phyloP scores from a whole-genome alignment of 106 monocot species.

The Amphibolis antarctica region DNA sequence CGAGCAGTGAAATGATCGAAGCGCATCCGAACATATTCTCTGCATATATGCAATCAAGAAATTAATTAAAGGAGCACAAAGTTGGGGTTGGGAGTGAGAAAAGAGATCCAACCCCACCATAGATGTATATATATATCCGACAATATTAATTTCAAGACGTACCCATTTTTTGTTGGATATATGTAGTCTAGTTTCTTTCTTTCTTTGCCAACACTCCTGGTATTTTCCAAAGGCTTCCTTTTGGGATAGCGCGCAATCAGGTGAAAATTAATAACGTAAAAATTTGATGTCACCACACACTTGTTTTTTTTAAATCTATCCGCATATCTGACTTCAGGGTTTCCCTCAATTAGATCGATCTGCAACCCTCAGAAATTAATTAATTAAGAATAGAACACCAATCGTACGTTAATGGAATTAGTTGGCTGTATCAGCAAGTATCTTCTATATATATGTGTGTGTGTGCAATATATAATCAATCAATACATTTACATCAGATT shows the following conservation, averaged over 20 bases:
- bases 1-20: background rate
- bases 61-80: background rate
- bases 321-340: too few species aligned
- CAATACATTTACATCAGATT: slow-evolving; percentile 8
- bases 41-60: background rate
- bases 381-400: too few species aligned
- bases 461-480: too few species aligned
- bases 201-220: background rate
- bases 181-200: background rate
- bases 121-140: background rate
- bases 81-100: too few species aligned
- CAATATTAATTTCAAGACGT: background rate
- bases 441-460: too few species aligned
- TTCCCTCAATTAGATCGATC: too few species aligned
- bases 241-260: slow-evolving; percentile 3
- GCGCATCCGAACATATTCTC: background rate
- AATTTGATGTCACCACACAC: too few species aligned
- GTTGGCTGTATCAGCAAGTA: too few species aligned
- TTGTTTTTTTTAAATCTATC: background rate
- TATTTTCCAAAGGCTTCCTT: slow-evolving; percentile 1
- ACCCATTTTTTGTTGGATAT: background rate
- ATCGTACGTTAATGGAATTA: too few species aligned
- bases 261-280: background rate
- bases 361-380: too few species aligned
- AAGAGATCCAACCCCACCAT: background rate